phyloP scores from a whole-genome alignment of 805 yeast genomes.

The Barnettozyma wickerhamii region DNA sequence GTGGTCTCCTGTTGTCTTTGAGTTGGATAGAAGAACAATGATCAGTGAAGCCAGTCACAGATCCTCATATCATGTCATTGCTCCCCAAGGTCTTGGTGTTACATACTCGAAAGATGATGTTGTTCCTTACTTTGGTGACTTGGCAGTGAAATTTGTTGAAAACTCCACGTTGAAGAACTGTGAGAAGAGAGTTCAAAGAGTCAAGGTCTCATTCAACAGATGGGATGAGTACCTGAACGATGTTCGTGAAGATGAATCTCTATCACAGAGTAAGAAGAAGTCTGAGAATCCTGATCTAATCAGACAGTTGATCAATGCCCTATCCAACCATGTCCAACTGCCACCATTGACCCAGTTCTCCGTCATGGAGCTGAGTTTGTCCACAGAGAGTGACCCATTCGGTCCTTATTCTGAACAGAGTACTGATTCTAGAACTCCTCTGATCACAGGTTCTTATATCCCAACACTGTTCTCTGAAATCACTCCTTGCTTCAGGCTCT shows the following conservation, averaged over 20 bases:
- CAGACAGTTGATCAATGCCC: constrained; percentile 38
- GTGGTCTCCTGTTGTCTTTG: constrained; percentile 93
- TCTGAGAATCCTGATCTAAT: constrained; percentile 30
- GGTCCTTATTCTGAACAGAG: constrained; percentile 38
- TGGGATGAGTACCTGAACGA: constrained; percentile 72
- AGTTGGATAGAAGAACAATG: constrained; percentile 72
- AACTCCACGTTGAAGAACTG: constrained; percentile 47
- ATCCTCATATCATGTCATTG: constrained; percentile 67
- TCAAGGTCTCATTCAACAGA: constrained; percentile 67
- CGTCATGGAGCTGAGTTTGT: constrained; percentile 61
- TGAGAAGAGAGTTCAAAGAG: constrained; percentile 61
- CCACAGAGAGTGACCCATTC: constrained; percentile 53
- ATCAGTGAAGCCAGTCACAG: constrained; percentile 51
- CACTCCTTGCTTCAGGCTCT: constrained; percentile 51
- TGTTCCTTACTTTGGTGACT: constrained; percentile 88
- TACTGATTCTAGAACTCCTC: constrained; percentile 50
- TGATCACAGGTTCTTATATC: constrained; percentile 57
- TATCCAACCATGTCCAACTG: constrained; percentile 38
- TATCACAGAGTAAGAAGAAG: constrained; percentile 18
- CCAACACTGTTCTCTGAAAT: constrained; percentile 62
- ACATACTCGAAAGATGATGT: constrained; percentile 71
- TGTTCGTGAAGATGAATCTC: constrained; percentile 38
- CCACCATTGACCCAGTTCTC: constrained; percentile 44
- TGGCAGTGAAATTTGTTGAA: constrained; percentile 42
- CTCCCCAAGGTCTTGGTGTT: constrained; percentile 83